Evolutionary conservation across 2,329 filamentous ascomycete genomes (phyloP), one percentile per base, ranked within the genome.

Genomic region (Chaetomium sp.): DNA sequence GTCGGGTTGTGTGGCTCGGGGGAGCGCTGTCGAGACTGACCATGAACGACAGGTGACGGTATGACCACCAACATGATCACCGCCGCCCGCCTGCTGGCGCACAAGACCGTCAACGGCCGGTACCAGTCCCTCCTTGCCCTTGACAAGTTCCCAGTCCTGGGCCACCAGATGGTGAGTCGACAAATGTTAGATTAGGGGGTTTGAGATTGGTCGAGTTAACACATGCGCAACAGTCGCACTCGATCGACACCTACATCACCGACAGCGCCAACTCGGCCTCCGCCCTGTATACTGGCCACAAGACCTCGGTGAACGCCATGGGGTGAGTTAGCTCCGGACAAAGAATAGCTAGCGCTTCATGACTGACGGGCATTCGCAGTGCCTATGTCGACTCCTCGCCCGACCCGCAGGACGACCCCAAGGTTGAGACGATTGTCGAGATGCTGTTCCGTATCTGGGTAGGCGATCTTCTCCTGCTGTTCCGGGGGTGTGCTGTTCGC

Each of bases 211-310:
- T 8, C 38, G n/a, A 35, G 6, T 53, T 33, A 16, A 29, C 55
- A 10, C 45, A 23, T n/a, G 29, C 10, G 10, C 16, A 7, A 27
- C 56, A 79, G 84, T 93, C 91, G 12, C 91, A 94, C 78, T 93
- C 90, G 1, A 86, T 95, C 73, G 91, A 94, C 78, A 87, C 83
- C 57, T 94, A 91, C 82, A 94, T 95, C 74, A 95, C 91, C 45
- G 91, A 95, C 76, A 92, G 89, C 66, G 92, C 92, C 77, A 95
- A 95, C 79, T 92, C 89, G 5, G 91, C 91, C 4, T 91, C 89
- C 51, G 90, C 91, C 19, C 81, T 95, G 21, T 95, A 94, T 79
- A 87, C 85, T 27, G 92, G 92, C 38, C 91, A 95, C 81, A 95
- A 95, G 83, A 90, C 86, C 72, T 90, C 87, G 0, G 91, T 94